A percentile compares a stretch with the other conserved stretches of the same genome.
Evolutionary conservation across 805 yeast genomes (phyloP).

Genomic region (Saccharomyces eubayanus): DNA sequence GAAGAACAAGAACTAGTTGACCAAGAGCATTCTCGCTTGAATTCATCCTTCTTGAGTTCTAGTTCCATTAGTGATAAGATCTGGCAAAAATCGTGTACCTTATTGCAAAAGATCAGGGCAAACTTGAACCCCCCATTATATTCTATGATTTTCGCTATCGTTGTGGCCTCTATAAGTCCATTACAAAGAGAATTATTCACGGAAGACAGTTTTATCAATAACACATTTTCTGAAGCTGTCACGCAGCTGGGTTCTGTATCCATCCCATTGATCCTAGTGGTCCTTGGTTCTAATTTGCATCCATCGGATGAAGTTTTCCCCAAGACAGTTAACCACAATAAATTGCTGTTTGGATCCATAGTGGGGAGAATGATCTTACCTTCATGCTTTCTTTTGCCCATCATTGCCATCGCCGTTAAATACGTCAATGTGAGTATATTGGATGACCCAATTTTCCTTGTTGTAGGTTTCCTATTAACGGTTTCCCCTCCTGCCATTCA

Average conservation of each 20-base stretch:
- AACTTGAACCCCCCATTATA: slow-evolving; percentile 79
- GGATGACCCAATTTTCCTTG: slow-evolving; percentile 73
- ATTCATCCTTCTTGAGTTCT: slow-evolving; percentile 6
- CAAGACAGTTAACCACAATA: slow-evolving; percentile 51
- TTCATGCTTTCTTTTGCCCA: slow-evolving; percentile 56
- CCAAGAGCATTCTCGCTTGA: not conserved
- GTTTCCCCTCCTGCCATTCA: slow-evolving; percentile 81
- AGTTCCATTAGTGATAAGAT: slow-evolving; percentile 7
- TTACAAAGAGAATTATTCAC: slow-evolving; percentile 51
- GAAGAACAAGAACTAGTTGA: slow-evolving; percentile 2
- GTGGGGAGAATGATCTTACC: slow-evolving; percentile 74
- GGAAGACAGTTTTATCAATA: slow-evolving; percentile 52
- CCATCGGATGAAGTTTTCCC: slow-evolving; percentile 65
- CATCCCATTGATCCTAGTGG: slow-evolving; percentile 66
- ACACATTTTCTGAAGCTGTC: slow-evolving; percentile 57
- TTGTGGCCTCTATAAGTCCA: slow-evolving; percentile 59
- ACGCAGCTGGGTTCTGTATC: slow-evolving; percentile 65
- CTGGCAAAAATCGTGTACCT: slow-evolving; percentile 4
- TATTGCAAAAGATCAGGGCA: slow-evolving; percentile 25
- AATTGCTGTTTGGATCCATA: slow-evolving; percentile 59
- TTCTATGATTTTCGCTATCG: slow-evolving; percentile 61
- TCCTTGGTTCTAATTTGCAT: slow-evolving; percentile 68
- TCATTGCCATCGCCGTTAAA: slow-evolving; percentile 57
- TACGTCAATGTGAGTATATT: slow-evolving; percentile 56
- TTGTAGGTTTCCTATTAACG: slow-evolving; percentile 67